Percentiles rank a stretch among this genome's conserved stretches.
phyloP scores from a whole-genome alignment of 169 alveolate species.

The Plasmodium yoelii region DNA sequence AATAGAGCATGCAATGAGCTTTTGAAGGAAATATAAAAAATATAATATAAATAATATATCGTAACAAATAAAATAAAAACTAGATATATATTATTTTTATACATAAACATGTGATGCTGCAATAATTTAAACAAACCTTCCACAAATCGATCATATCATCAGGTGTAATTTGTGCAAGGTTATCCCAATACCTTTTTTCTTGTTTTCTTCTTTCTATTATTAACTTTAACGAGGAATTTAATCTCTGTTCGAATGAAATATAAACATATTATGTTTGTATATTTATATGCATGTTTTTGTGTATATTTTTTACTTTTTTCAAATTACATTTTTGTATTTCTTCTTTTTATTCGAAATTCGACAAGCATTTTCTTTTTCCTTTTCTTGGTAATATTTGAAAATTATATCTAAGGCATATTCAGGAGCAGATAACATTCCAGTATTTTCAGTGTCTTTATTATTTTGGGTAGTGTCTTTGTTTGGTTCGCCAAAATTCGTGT shows the following conservation, averaged over 20 bases:
- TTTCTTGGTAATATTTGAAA: conserved; percentile 65
- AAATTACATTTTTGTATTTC: conserved; percentile 50
- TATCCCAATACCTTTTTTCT: conserved; percentile 64
- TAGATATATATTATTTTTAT: background rate
- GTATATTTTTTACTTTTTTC: background rate
- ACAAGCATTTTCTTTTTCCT: conserved; percentile 62
- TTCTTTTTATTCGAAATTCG: conserved; percentile 45
- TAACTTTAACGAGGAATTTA: conserved; percentile 46
- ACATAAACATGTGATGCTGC: background rate
- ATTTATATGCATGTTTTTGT: background rate
- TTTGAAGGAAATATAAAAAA: background rate
- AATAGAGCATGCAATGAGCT: background rate
- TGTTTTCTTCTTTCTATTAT: conserved; percentile 63
- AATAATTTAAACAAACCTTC: conserved; percentile 40
- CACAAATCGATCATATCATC: conserved; percentile 56
- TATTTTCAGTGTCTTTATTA: conserved; percentile 26
- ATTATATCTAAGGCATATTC: conserved; percentile 59
- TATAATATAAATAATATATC: background rate
- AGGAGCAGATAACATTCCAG: conserved; percentile 1
- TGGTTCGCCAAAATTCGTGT: background rate
- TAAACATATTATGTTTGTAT: no score
- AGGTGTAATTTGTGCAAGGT: conserved; percentile 40
- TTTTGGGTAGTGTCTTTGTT: conserved; percentile 4
- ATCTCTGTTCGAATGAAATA: conserved; percentile 19
- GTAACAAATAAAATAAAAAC: background rate